These are phyloP conservation scores for Melampsora larici-populina DNA, from an alignment of 1,284 basidiomycete species.

Conservation along the genomic window DNA sequence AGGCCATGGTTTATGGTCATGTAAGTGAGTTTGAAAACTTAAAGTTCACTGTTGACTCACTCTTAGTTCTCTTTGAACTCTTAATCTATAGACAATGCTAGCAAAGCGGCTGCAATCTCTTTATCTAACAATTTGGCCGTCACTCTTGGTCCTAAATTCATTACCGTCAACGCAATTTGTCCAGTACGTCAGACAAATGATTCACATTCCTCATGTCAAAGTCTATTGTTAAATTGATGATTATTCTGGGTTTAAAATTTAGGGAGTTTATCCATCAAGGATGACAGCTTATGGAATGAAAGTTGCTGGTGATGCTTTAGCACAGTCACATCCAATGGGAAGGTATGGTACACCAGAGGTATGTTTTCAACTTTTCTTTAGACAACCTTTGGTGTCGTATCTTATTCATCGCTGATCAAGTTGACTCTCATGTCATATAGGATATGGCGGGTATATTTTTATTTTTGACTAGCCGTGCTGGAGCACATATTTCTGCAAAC, in stretches of 20 bases:
- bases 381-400: not conserved
- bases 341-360: constrained; percentile 42
- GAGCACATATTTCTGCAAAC: constrained; percentile 36
- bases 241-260: not conserved
- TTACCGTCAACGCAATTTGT: constrained; percentile 53
- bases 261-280: constrained; percentile 43
- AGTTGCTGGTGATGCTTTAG: constrained; percentile 20
- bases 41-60: not conserved
- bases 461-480: constrained; percentile 34
- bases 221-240: not conserved
- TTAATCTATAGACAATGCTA: constrained; percentile 48
- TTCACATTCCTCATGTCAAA: not conserved
- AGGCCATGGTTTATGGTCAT: constrained; percentile 52
- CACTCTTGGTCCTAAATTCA: constrained; percentile 51
- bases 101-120: constrained; percentile 53
- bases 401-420: not conserved
- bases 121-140: constrained; percentile 51
- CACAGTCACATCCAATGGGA: constrained; percentile 33
- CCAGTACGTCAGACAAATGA: constrained; percentile 45
- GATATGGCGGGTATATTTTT: constrained; percentile 41
- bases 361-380: not conserved
- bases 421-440: not conserved
- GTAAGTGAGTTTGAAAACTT: constrained; percentile 44
- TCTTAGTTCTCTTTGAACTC: not conserved
- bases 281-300: constrained; percentile 43